Base-by-base conservation (phyloP, 2,329 filamentous ascomycete species). In the Ophiostoma montium region DNA sequence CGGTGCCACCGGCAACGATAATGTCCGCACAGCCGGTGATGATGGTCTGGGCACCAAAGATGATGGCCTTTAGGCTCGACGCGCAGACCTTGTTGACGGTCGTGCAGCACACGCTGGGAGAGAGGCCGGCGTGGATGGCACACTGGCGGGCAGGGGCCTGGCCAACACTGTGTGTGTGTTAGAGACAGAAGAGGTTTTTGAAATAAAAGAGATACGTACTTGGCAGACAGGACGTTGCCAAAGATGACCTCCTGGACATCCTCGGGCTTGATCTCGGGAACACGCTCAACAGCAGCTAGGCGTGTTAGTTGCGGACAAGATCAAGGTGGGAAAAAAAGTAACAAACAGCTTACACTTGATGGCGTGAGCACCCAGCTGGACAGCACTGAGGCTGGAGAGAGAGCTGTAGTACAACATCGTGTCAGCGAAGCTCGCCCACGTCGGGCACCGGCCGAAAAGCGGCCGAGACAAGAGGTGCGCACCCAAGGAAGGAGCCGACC, bases 61-160 rank as follows among this genome's bases (percentile, higher is more conserved):
- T 87, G 63, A 98, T 83, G 58, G 92, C 86, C 75, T 98, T 98
- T 64, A 95, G 72, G 41, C 84, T 82, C 10, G 89, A 95, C 56
- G 92, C 92, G 76, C 92, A 98, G 64, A 98, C 92, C 74, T 98
- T 98, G 82, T 98, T 98, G 63, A 98, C 79, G 47, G 89, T 94
- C 42, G 92, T 98, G 69, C 83, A 85, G 58, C 94, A 78, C 56
- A 84, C 85, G 49, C 76, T 75, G 55, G 94, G 75, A 49, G 80
- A 70, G 56, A 98, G 85, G 54, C 92, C 92, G 61, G 87, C 92
- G 60, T 82, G 79, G 61, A 98, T 77, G 60, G 89, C 87, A 67
- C 86, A 94, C 72, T 98, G 92, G 61, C 92, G 83, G 58, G 92
- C 89, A 57, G 94, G 92, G 63, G 94, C 94, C 70, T 98, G 92